Conservation (phyloP, 1,284 basidiomycete genomes). For the Bondarzewia mesenterica region DNA sequence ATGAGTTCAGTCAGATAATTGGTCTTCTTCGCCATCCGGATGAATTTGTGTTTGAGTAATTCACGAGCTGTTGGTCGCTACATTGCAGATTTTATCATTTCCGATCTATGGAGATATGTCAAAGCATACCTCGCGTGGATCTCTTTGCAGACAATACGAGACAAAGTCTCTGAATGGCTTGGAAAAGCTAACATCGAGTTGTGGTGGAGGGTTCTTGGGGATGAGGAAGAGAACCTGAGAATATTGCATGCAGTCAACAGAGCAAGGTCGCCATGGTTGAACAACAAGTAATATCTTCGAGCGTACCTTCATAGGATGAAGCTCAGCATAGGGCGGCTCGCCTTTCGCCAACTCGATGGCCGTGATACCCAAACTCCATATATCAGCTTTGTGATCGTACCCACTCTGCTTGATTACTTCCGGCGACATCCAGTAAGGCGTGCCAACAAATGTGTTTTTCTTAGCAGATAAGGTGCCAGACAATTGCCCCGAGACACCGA, state of each 20-base stretch:
- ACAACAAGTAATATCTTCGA: background rate
- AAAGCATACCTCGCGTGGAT: slow-evolving; percentile 76
- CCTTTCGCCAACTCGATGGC: slow-evolving; percentile 97
- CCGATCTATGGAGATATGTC: background rate
- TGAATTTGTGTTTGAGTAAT: slow-evolving; percentile 92
- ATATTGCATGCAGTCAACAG: background rate
- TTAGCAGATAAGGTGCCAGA: slow-evolving; percentile 94
- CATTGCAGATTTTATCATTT: slow-evolving; percentile 4
- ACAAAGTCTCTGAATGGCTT: slow-evolving; percentile 94
- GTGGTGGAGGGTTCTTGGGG: slow-evolving; percentile 93
- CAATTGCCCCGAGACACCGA: slow-evolving; percentile 97
- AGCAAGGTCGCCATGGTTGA: background rate
- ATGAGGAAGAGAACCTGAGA: slow-evolving; percentile 90
- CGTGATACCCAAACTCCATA: slow-evolving; percentile 95
- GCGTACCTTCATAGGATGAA: slow-evolving; percentile 95
- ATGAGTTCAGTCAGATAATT: slow-evolving; percentile 92
- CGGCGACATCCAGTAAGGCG: slow-evolving; percentile 98
- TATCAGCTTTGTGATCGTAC: slow-evolving; percentile 98
- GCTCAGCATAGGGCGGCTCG: slow-evolving; percentile 94
- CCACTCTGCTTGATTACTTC: slow-evolving; percentile 99
- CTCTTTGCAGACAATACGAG: slow-evolving; percentile 85
- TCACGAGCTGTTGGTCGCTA: slow-evolving; percentile 92
- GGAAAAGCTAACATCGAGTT: slow-evolving; percentile 82
- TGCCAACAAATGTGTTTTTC: slow-evolving; percentile 98
- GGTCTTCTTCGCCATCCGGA: slow-evolving; percentile 90